Conservation (phyloP, 2,329 filamentous ascomycete species). For the Colletotrichum cordylinicola region DNA sequence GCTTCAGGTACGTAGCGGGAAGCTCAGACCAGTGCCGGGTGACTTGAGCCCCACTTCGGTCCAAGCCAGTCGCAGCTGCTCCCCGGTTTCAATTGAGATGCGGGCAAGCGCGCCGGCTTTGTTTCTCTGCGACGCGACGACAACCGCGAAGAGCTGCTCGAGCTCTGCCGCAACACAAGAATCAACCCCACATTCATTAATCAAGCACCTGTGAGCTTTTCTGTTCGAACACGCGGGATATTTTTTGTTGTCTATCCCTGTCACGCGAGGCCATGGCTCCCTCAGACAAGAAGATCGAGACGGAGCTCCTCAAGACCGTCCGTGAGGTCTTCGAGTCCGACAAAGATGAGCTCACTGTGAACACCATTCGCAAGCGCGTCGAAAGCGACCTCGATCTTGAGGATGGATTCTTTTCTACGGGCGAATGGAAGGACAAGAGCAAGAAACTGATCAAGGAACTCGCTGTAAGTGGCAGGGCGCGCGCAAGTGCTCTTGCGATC, state of each 20-base stretch:
- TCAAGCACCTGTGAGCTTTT: background rate
- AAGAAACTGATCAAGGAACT: conserved; percentile 61
- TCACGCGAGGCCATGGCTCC: conserved; percentile 40
- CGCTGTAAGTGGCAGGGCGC: conserved; percentile 49
- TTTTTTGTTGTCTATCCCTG: background rate
- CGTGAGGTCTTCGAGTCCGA: conserved; percentile 48
- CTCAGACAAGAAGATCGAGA: conserved; percentile 46
- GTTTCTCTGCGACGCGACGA: conserved; percentile 3
- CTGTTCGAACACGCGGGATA: background rate
- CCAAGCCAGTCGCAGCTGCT: background rate
- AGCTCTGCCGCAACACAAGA: background rate
- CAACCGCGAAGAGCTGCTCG: background rate
- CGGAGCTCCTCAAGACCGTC: conserved; percentile 53
- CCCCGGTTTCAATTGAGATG: conserved; percentile 8
- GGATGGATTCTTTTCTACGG: conserved; percentile 53
- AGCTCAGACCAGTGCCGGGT: background rate
- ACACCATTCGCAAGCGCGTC: conserved; percentile 58
- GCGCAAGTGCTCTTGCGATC: background rate
- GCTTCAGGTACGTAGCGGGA: background rate
- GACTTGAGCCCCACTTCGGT: conserved; percentile 7
- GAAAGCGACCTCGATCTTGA: conserved; percentile 55
- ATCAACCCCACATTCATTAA: background rate
- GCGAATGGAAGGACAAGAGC: conserved; percentile 63
- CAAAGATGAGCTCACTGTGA: conserved; percentile 59
- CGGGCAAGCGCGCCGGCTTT: background rate